Evolutionary conservation across 805 yeast species (phyloP).

Genomic region (Cyberlindnera misumaiensis): DNA sequence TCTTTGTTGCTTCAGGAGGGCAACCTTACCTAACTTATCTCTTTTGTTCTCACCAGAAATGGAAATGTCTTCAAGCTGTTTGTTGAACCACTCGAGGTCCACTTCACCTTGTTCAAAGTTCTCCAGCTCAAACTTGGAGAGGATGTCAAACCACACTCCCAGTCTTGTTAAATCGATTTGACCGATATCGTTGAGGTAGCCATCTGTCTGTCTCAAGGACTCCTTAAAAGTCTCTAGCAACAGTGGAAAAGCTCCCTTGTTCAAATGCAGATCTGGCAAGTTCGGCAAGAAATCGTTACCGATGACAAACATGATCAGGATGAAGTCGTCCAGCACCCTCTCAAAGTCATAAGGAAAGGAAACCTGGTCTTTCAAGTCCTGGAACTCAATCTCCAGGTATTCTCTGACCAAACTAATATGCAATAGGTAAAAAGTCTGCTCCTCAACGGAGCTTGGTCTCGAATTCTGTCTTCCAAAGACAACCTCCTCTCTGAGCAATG

Average conservation of each 20-base stretch:
- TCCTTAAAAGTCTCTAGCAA: slow-evolving; percentile 82
- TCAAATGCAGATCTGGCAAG: slow-evolving; percentile 86
- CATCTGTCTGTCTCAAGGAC: slow-evolving; percentile 65
- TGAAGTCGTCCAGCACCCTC: slow-evolving; percentile 84
- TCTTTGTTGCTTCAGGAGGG: slow-evolving; percentile 66
- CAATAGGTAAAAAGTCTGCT: slow-evolving; percentile 74
- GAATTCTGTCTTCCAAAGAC: slow-evolving; percentile 57
- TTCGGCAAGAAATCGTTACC: slow-evolving; percentile 98
- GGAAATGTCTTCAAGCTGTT: slow-evolving; percentile 73
- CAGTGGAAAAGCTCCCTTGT: slow-evolving; percentile 95
- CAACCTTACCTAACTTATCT: slow-evolving; percentile 55
- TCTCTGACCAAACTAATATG: slow-evolving; percentile 88
- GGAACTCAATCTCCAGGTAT: slow-evolving; percentile 81
- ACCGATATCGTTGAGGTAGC: slow-evolving; percentile 81
- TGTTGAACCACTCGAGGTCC: slow-evolving; percentile 88
- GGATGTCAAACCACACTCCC: slow-evolving; percentile 64
- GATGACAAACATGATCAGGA: slow-evolving; percentile 84
- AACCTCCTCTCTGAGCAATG: slow-evolving; percentile 92
- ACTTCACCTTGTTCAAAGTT: slow-evolving; percentile 79
- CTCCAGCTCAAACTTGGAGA: slow-evolving; percentile 76
- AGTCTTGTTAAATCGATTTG: slow-evolving; percentile 69
- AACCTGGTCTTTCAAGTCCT: slow-evolving; percentile 55
- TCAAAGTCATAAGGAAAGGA: slow-evolving; percentile 76
- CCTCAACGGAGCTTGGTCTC: slow-evolving; percentile 46
- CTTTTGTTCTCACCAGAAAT: slow-evolving; percentile 65